Base-by-base conservation (phyloP, 805 yeast species). In the Candida lessepsii region DNA sequence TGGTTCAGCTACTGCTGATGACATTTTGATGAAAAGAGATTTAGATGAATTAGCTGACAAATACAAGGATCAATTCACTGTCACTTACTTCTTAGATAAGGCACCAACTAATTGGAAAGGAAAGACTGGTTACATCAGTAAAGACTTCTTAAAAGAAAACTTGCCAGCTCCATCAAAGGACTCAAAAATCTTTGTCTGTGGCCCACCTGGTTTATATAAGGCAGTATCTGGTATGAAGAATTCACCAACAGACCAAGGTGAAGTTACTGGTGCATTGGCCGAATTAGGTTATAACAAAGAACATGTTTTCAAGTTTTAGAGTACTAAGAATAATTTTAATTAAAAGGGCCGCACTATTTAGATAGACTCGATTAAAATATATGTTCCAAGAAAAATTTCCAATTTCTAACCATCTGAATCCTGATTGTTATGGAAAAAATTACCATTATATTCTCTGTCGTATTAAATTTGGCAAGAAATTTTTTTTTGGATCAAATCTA, bases 221-320 rank as follows among this genome's bases (percentile, higher is more conserved):
- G 89, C 96, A 43, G 57, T 89, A 51, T 86, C 96, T 21, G 99
- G 99, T 58, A 63, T 65, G 53, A 91, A 91, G 78, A 73, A 68
- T 34, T 81, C 93, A 37, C 95, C 96, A 53, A 55, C 81, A 40
- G 97, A 90, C 60, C 99, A 93, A 75, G 99, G 99, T 67, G 96
- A 86, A 67, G 77, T 93, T 42, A 71, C 82, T 20, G 99, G 99
- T 58, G 80, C 82, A 37, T 79, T 93, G 60, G 80, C 80, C 54
- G 97, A 91, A 33, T 76, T 93, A 51, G 97, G 97, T 39, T 90
- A 75, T 80, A 69, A 78, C 63, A 83, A 85, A 70, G 88, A 84
- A 43, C 81, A 86, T 56, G 98, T 93, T 40, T 91, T 78, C 72
- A 93, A 93, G 71, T 90, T 86, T 60, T 90, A 78, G 18, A 26